These are phyloP conservation scores for Populus alba DNA, from an alignment of 345 rosid genomes.

Conservation along the genomic window DNA sequence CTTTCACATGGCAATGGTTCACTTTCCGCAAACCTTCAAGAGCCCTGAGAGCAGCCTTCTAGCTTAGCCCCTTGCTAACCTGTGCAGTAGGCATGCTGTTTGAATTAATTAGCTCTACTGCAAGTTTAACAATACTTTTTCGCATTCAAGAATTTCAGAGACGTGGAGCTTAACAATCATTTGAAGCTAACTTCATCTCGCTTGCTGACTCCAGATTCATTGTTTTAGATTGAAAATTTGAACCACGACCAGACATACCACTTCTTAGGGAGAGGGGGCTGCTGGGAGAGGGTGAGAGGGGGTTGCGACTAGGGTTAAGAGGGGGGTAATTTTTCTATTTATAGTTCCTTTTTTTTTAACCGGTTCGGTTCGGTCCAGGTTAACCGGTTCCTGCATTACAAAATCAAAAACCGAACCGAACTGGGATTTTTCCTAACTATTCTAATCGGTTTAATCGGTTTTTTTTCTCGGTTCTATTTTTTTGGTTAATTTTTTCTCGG, in stretches of 20 bases:
- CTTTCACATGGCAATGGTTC: constrained; percentile 54
- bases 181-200: not conserved
- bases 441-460: too few species aligned
- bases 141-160: constrained; percentile 63
- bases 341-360: too few species aligned
- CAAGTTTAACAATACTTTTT: constrained; percentile 44
- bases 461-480: too few species aligned
- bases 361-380: too few species aligned
- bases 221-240: not conserved
- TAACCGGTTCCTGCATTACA: too few species aligned
- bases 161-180: constrained; percentile 26
- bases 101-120: constrained; percentile 43
- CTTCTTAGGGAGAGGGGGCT: too few species aligned
- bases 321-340: too few species aligned
- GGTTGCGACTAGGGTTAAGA: too few species aligned
- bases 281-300: too few species aligned
- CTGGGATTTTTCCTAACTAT: too few species aligned
- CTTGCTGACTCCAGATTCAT: not conserved
- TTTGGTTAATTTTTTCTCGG: too few species aligned
- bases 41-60: constrained; percentile 61
- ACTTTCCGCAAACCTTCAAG: constrained; percentile 41
- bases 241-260: not conserved
- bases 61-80: constrained; percentile 61
- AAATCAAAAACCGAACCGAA: too few species aligned
- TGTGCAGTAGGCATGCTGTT: constrained; percentile 57